A percentile compares a stretch with the other conserved stretches of the same genome.
Conservation (phyloP, 1,284 basidiomycete species). For the Coriolopsis trogii region DNA sequence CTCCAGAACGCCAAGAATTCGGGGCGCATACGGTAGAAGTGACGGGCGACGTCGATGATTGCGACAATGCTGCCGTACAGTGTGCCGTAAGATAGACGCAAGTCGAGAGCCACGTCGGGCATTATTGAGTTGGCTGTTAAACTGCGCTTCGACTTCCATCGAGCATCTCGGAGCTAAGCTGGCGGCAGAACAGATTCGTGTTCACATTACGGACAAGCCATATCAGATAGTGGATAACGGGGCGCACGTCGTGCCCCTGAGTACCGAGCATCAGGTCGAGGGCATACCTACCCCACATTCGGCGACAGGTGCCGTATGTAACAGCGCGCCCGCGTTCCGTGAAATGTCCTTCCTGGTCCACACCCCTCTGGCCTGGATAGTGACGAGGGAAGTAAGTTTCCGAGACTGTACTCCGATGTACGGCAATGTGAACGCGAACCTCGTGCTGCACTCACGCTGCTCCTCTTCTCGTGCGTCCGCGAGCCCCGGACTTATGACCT, state of each 20-base stretch:
- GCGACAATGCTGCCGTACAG: too few relatives aligned
- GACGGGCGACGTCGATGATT: too few relatives aligned
- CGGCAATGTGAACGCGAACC: constrained; percentile 6
- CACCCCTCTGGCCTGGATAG: not conserved
- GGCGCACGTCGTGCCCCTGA: constrained; percentile 3
- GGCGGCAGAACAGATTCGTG: not conserved
- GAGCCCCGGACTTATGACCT: constrained; percentile 3
- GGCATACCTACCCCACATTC: too few relatives aligned
- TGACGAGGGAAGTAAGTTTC: constrained; percentile 9
- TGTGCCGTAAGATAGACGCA: too few relatives aligned
- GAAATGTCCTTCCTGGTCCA: not conserved
- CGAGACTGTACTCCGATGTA: constrained; percentile 10
- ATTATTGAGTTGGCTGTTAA: not conserved
- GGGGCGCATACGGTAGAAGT: too few relatives aligned
- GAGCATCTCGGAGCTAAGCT: constrained; percentile 1
- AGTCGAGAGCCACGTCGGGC: too few relatives aligned
- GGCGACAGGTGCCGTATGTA: constrained; percentile 2
- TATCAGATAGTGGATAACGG: constrained; percentile 8
- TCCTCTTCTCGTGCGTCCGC: constrained; percentile 15
- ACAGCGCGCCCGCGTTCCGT: constrained; percentile 6
- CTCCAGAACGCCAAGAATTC: too few relatives aligned
- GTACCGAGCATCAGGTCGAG: not conserved
- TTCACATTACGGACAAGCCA: constrained; percentile 1
- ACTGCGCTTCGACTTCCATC: not conserved
- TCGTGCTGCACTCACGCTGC: constrained; percentile 7